phyloP scores from a whole-genome alignment of 177 flowering plant species.

The Vitis hybrid region DNA sequence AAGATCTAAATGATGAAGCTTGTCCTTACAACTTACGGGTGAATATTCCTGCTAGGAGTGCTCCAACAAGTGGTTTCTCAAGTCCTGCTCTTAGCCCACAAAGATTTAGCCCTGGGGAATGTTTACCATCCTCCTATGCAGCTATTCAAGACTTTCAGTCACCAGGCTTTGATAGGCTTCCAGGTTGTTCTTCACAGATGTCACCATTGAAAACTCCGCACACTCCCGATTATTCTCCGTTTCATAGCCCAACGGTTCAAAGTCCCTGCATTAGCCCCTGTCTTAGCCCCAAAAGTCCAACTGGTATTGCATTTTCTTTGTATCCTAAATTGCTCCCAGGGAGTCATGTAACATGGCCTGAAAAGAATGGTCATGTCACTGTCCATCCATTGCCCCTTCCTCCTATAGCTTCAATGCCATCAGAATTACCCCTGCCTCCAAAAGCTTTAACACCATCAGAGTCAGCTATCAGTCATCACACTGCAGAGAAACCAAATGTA shows the following conservation, averaged over 20 bases:
- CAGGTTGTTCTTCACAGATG: constrained; percentile 19
- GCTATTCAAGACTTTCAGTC: constrained; percentile 26
- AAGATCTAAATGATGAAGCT: constrained; percentile 15
- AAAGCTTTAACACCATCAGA: constrained; percentile 27
- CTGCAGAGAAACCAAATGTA: constrained; percentile 24
- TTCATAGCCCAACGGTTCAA: constrained; percentile 34
- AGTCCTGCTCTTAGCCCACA: constrained; percentile 54
- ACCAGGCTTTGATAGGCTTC: constrained; percentile 19
- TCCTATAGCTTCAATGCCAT: constrained; percentile 35
- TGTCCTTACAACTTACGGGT: constrained; percentile 13
- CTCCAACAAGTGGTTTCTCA: constrained; percentile 42
- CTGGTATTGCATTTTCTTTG: constrained; percentile 28
- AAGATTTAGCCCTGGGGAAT: constrained; percentile 41
- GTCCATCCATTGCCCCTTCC: constrained; percentile 83
- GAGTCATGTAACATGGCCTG: constrained; percentile 29
- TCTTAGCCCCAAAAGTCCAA: constrained; percentile 22
- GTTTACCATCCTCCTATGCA: constrained; percentile 18
- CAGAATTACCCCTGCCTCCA: constrained; percentile 57
- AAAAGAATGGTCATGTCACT: constrained; percentile 29
- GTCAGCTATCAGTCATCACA: constrained; percentile 25
- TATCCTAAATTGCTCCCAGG: constrained; percentile 34
- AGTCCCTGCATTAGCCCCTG: constrained; percentile 25
- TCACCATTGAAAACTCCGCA: constrained; percentile 25
- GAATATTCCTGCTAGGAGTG: constrained; percentile 33
- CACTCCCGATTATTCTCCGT: constrained; percentile 49